Percentiles rank a stretch among this genome's conserved stretches.
These are phyloP conservation scores for Cardiosporidium cionae DNA, from an alignment of 169 alveolate species.

Conservation along the genomic window DNA sequence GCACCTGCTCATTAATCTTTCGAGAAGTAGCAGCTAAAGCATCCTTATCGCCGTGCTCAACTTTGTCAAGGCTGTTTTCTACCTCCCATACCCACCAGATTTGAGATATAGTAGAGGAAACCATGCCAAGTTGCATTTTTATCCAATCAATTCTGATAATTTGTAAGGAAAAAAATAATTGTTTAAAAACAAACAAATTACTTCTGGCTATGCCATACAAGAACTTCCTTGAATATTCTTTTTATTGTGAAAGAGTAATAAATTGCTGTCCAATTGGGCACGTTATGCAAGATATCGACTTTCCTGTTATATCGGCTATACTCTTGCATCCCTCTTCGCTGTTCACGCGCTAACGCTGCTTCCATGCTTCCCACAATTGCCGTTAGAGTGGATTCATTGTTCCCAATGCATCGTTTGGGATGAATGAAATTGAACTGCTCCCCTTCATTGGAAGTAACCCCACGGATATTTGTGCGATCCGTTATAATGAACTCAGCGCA, in stretches of 20 bases:
- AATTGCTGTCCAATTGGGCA: no score
- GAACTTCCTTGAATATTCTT: no score
- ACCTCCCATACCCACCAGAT: constrained; percentile 92
- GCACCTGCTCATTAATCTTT: no score
- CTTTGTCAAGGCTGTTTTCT: constrained; percentile 84
- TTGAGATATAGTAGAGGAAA: constrained; percentile 71
- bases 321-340: no score
- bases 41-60: constrained; percentile 82
- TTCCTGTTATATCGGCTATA: no score
- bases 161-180: no score
- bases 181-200: background rate
- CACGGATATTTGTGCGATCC: constrained; percentile 47
- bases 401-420: background rate
- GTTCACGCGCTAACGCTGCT: no score
- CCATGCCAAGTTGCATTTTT: constrained; percentile 75
- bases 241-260: no score
- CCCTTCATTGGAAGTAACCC: background rate
- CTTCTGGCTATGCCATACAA: no score
- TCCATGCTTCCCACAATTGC: background rate
- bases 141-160: constrained; percentile 69
- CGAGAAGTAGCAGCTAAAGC: constrained; percentile 40
- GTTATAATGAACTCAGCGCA: constrained; percentile 70
- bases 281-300: no score
- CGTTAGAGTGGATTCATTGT: background rate
- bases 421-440: background rate